Conservation (phyloP, 768 basidiomycete species). For the Mycena alexandri region DNA sequence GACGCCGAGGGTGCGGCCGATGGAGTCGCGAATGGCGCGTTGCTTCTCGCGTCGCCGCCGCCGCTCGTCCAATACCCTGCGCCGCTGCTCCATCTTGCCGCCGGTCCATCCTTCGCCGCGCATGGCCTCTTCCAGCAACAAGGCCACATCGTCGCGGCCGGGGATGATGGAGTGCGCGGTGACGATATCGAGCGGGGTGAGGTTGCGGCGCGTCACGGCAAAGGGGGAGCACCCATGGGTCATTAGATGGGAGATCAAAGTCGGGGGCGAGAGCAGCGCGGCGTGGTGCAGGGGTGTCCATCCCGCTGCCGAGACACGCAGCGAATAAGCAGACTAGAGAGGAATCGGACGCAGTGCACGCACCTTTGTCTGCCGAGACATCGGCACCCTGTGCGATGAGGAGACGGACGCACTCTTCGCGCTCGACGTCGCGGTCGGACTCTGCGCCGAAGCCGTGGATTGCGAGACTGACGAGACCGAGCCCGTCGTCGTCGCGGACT, state of each 20-base stretch:
- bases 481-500: conserved; percentile 86
- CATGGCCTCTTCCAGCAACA: conserved; percentile 93
- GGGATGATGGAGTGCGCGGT: conserved; percentile 85
- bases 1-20: conserved; percentile 70
- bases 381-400: conserved; percentile 85
- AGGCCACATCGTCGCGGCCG: conserved; percentile 85
- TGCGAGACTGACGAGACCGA: conserved; percentile 80
- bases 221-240: conserved; percentile 92
- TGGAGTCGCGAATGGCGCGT: conserved; percentile 67
- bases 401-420: conserved; percentile 89
- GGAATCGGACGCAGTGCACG: conserved; percentile 38
- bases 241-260: conserved; percentile 91
- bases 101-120: conserved; percentile 86
- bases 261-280: conserved; percentile 88
- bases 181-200: conserved; percentile 92
- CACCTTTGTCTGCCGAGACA: conserved; percentile 75
- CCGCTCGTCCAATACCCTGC: conserved; percentile 70
- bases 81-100: conserved; percentile 78
- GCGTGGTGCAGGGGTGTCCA: conserved; percentile 98
- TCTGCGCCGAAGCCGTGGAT: conserved; percentile 89
- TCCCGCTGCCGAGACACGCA: conserved; percentile 67
- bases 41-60: conserved; percentile 65
- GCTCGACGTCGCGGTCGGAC: conserved; percentile 86
- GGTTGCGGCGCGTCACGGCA: conserved; percentile 77
- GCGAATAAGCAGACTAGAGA: conserved; percentile 12